Base-by-base conservation (phyloP, 257 asterid species). In the Nicotiana noctiflora region DNA sequence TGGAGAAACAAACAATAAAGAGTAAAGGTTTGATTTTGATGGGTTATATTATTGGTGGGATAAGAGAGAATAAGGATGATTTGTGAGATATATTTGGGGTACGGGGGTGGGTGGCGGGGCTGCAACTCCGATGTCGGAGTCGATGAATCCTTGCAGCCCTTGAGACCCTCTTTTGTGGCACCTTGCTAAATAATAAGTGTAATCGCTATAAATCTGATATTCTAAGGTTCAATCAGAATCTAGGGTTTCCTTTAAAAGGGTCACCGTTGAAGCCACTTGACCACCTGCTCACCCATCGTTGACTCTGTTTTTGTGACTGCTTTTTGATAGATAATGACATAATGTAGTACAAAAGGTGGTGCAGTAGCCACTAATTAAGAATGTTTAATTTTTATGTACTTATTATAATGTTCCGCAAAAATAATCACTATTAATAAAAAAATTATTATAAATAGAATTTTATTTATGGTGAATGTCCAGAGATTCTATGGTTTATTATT, bases 121-220 rank as follows among this genome's bases (percentile, higher is more conserved):
- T 84, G 88, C 88, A 81, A 83, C 84, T 77, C 88, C 86, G 84
- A 83, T 84, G 83, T 80, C 87, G 90, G 88, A 83, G 85, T 65
- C 25, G 18, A 82, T 65, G 44, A 6, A 82, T 52, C 29, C 44
- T 19, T 68, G 59, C 77, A 23, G 61, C 52, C 34, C 29, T 19
- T 31, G 37, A 8, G 52, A 55, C 29, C 44, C 49, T 51, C 57
- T 70, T 8, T 29, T n/a, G 56, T 40, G 77, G 57, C n/a, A 40
- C 10, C 40, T n/a, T 40, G 61, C 3, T 2, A 75, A 46, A n/a
- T 49, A 18, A 0, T 32, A 78, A 5, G 23, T 6, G 62, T 27
- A 49, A 51, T 34, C n/a, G 53, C n/a, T 37, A 12, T 17, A 56
- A 18, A 56, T 56, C 23, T 56, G n/a, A 56, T 51, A n/a, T 8